Evolutionary conservation across 192 early-diverging fungal species (phyloP), one percentile per base, ranked within the genome.

Genomic region (Coemansia sp.): DNA sequence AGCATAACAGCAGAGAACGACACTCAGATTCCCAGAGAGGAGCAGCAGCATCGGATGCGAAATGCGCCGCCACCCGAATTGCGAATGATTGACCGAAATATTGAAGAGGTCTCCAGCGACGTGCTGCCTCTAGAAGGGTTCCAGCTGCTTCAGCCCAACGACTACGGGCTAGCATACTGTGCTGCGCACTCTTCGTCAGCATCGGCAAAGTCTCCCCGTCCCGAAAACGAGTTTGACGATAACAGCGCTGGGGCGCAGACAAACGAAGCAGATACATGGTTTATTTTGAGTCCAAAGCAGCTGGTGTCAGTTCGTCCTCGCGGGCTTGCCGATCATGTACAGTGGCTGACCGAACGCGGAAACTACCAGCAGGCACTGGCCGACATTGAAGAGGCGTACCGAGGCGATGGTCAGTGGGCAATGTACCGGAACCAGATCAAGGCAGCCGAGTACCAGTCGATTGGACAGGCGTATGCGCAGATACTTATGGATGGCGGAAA

Each of bases 211-310:
- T 24, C 54, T 15, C 45, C 67, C 10, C 48, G 23, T 14, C 19
- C 45, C 14, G 38, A 59, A 6, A 22, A 48, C 4, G 54, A 32
- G 3, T 23, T 21, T 23, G 51, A 57, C n/a, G 37, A 17, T 37
- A 21, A 25, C 55, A 19, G 43, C 22, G n/a, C 27, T 9, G 19
- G 35, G 11, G 32, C 58, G 17, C 8, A 25, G 22, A 14, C 48
- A 29, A 62, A 19, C 23, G 68, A 75, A 56, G 90, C 96, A 48
- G 87, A 91, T 54, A 87, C 90, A 62, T 98, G 93, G 75, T 97
- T 94, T 67, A 85, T 99, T 14, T 83, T 94, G 29, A 93, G 92
- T 15, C 97, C 97, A 4, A 96, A 96, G 73, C 94, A 97, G 79
- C 86, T 98, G 24, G 86, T 99, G 19, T 81, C 91, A 4, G 96